Percentiles rank a stretch among this genome's conserved stretches.
phyloP scores from a whole-genome alignment of 805 yeast genomes.

The Nakazawaea wyomingensis region DNA sequence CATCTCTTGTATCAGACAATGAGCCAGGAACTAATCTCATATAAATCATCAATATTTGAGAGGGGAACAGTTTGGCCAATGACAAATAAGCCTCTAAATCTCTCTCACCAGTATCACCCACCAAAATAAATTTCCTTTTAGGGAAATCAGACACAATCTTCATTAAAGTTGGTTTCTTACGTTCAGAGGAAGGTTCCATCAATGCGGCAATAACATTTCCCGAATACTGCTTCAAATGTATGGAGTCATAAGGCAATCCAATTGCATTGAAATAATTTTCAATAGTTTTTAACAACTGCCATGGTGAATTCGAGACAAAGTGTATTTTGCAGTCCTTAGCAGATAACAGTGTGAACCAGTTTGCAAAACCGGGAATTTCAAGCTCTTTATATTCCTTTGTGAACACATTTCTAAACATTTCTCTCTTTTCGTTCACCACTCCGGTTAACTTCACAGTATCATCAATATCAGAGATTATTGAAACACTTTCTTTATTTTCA shows the following conservation, averaged over 20 bases:
- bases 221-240: slow-evolving; percentile 82
- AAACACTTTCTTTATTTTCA: slow-evolving; percentile 32
- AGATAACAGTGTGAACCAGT: slow-evolving; percentile 59
- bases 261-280: slow-evolving; percentile 48
- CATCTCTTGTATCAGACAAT: slow-evolving; percentile 49
- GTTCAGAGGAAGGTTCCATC: slow-evolving; percentile 80
- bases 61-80: slow-evolving; percentile 57
- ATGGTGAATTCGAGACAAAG: slow-evolving; percentile 94
- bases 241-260: slow-evolving; percentile 71
- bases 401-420: slow-evolving; percentile 73
- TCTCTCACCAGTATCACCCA: slow-evolving; percentile 95
- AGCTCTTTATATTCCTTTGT: slow-evolving; percentile 62
- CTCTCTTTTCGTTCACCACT: slow-evolving; percentile 81
- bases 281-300: slow-evolving; percentile 71
- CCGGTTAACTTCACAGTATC: slow-evolving; percentile 93
- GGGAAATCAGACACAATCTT: slow-evolving; percentile 72
- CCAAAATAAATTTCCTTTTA: slow-evolving; percentile 66
- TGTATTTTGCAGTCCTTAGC: slow-evolving; percentile 53
- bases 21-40: slow-evolving; percentile 74
- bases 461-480: slow-evolving; percentile 86
- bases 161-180: slow-evolving; percentile 64
- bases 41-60: slow-evolving; percentile 65
- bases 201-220: slow-evolving; percentile 79
- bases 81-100: slow-evolving; percentile 89
- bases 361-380: slow-evolving; percentile 66